Evolutionary conservation across 2,329 filamentous ascomycete genomes (phyloP).

Genomic region (Pseudopyrenochaeta lycopersici): DNA sequence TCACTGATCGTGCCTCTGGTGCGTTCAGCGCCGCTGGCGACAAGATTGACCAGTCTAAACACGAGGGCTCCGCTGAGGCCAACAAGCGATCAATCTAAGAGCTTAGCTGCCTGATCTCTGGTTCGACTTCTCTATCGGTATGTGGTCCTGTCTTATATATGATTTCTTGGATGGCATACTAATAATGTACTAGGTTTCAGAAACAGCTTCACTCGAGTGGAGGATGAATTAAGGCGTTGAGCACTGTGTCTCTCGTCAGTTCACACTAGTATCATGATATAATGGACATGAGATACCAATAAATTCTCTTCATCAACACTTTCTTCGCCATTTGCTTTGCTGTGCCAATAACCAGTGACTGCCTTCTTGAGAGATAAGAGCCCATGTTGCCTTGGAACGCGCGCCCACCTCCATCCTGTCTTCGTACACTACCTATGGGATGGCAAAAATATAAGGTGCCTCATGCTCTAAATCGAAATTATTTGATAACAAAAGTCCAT

Average conservation of each 20-base stretch:
- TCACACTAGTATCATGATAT: slow-evolving; percentile 26
- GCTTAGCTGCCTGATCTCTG: slow-evolving; percentile 12
- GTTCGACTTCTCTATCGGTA: slow-evolving; percentile 28
- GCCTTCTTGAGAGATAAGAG: no score
- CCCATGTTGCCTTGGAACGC: no score
- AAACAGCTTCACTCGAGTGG: slow-evolving; percentile 16
- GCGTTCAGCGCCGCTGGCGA: slow-evolving; percentile 61
- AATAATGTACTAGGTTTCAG: slow-evolving; percentile 11
- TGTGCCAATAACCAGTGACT: no score
- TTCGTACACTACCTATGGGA: no score
- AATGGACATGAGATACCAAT: slow-evolving; percentile 40
- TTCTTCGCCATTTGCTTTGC: neutral
- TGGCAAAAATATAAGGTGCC: no score
- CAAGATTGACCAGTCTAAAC: slow-evolving; percentile 63
- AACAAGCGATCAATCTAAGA: slow-evolving; percentile 56
- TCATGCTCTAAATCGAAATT: no score
- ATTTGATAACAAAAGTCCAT: no score
- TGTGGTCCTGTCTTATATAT: neutral
- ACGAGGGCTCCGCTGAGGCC: slow-evolving; percentile 59
- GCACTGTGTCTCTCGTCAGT: slow-evolving; percentile 27
- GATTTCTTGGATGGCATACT: neutral
- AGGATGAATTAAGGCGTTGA: slow-evolving; percentile 22
- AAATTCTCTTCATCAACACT: slow-evolving; percentile 26
- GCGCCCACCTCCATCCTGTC: no score
- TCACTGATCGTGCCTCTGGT: slow-evolving; percentile 62